A percentile compares a stretch with the other conserved stretches of the same genome.
Conservation (phyloP, 2,329 filamentous ascomycete genomes). For the Aspergillus arachidicola region DNA sequence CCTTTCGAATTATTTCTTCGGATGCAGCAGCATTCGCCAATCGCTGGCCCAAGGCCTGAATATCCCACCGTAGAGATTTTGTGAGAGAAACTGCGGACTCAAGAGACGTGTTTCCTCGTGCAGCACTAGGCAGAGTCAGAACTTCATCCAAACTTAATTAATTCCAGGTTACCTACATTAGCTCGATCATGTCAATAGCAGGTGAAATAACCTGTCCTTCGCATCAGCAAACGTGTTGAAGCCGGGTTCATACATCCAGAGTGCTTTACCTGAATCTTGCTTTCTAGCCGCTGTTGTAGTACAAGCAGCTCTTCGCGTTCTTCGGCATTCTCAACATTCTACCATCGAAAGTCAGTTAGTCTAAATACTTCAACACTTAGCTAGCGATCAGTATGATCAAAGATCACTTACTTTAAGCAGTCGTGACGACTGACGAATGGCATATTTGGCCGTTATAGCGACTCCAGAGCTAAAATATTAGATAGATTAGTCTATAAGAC, state of each 20-base stretch:
- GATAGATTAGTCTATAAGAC: constrained; percentile 13
- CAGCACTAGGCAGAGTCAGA: constrained; percentile 52
- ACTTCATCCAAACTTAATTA: neutral
- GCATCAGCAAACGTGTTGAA: constrained; percentile 7
- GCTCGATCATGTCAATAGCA: constrained; percentile 87
- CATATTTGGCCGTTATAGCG: constrained; percentile 80
- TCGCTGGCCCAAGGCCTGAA: constrained; percentile 75
- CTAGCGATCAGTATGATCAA: neutral
- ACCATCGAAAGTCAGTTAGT: neutral
- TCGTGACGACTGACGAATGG: constrained; percentile 78
- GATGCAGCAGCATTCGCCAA: constrained; percentile 70
- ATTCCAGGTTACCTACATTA: constrained; percentile 62
- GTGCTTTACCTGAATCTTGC: constrained; percentile 74
- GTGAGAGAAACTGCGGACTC: constrained; percentile 84
- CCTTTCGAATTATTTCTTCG: constrained; percentile 50
- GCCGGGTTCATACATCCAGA: neutral
- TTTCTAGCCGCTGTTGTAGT: constrained; percentile 74
- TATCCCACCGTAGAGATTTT: constrained; percentile 79
- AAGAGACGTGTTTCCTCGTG: constrained; percentile 75
- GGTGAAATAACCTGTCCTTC: constrained; percentile 74
- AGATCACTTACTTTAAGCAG: constrained; percentile 65
- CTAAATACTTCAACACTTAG: neutral
- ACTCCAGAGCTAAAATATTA: constrained; percentile 66
- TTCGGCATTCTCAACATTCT: constrained; percentile 68
- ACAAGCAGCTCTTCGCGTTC: constrained; percentile 70